Conservation (phyloP, 805 yeast genomes). For the Ogataea saltuana region DNA sequence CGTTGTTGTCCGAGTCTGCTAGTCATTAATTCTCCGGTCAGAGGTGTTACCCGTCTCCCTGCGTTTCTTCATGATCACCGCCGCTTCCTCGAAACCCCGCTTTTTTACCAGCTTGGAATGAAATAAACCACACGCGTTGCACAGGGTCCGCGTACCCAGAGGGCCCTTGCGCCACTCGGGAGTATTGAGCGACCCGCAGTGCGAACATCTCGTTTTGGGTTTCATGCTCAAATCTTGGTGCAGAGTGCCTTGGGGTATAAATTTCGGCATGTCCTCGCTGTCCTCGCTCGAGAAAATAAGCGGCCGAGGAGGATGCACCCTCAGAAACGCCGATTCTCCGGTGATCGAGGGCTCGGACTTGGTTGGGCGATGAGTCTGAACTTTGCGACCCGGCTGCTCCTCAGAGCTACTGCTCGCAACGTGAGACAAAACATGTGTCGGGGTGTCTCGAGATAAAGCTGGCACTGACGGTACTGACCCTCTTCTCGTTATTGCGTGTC, state of each 20-base stretch:
- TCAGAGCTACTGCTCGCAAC: background rate
- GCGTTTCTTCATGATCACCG: slow-evolving; percentile 35
- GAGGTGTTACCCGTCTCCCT: slow-evolving; percentile 31
- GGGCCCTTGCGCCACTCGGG: slow-evolving; percentile 97
- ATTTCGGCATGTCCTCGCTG: slow-evolving; percentile 13
- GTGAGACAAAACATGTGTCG: slow-evolving; percentile 5
- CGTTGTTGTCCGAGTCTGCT: too few species aligned
- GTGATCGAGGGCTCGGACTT: slow-evolving; percentile 23
- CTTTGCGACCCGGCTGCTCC: background rate
- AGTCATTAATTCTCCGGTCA: slow-evolving; percentile 31
- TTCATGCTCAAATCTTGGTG: slow-evolving; percentile 38
- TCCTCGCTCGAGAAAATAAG: slow-evolving; percentile 17
- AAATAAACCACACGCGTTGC: slow-evolving; percentile 91
- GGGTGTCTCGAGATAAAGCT: too few species aligned
- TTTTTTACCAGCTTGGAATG: slow-evolving; percentile 60
- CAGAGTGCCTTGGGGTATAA: slow-evolving; percentile 36
- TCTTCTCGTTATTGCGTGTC: too few species aligned
- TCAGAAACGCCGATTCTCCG: slow-evolving; percentile 32
- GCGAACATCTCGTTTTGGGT: slow-evolving; percentile 48
- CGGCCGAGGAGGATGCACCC: slow-evolving; percentile 36
- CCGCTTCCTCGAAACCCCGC: slow-evolving; percentile 45
- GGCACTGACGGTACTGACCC: too few species aligned
- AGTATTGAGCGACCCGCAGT: slow-evolving; percentile 72
- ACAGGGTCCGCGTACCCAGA: slow-evolving; percentile 73
- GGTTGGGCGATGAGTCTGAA: slow-evolving; percentile 17